These are phyloP conservation scores for Wallacemonas rigidus DNA, from an alignment of 208 protist species.

Conservation along the genomic window DNA sequence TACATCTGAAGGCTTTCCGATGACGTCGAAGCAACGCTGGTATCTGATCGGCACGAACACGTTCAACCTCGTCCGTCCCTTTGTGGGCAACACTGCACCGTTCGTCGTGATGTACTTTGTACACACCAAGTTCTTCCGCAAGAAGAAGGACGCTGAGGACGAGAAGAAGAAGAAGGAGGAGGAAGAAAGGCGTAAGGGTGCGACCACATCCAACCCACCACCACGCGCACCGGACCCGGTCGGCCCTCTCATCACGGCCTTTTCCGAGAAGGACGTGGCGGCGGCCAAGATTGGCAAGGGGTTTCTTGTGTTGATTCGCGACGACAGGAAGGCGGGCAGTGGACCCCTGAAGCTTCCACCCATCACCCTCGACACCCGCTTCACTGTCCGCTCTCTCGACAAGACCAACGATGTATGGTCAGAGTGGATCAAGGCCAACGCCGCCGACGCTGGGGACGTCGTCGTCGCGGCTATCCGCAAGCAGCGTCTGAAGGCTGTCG, in stretches of 20 bases:
- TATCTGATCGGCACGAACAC: constrained; percentile 47
- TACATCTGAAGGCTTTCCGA: constrained; percentile 44
- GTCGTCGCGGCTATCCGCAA: constrained; percentile 61
- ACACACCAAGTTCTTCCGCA: constrained; percentile 52
- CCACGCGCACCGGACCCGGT: constrained; percentile 12
- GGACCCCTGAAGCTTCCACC: constrained; percentile 38
- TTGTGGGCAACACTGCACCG: constrained; percentile 49
- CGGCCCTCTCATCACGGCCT: constrained; percentile 28
- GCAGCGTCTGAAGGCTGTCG: constrained; percentile 44
- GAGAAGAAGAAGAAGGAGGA: constrained; percentile 20
- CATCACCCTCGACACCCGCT: constrained; percentile 59
- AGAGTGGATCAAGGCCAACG: constrained; percentile 37
- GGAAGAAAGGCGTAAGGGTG: constrained; percentile 23
- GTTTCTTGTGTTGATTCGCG: constrained; percentile 68
- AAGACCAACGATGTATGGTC: constrained; percentile 46
- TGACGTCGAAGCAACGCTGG: constrained; percentile 50
- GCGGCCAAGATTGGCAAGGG: constrained; percentile 59
- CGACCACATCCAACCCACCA: constrained; percentile 9
- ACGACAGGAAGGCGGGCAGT: constrained; percentile 23
- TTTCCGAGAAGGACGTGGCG: constrained; percentile 54
- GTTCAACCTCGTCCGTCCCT: constrained; percentile 42
- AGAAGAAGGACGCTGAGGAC: constrained; percentile 25
- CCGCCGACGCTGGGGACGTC: constrained; percentile 1
- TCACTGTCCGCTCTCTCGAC: constrained; percentile 66
- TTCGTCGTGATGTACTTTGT: constrained; percentile 82